Percentiles rank a stretch among this genome's conserved stretches.
Evolutionary conservation across 345 rosid species (phyloP).

Genomic region (Conringia planisiliqua): DNA sequence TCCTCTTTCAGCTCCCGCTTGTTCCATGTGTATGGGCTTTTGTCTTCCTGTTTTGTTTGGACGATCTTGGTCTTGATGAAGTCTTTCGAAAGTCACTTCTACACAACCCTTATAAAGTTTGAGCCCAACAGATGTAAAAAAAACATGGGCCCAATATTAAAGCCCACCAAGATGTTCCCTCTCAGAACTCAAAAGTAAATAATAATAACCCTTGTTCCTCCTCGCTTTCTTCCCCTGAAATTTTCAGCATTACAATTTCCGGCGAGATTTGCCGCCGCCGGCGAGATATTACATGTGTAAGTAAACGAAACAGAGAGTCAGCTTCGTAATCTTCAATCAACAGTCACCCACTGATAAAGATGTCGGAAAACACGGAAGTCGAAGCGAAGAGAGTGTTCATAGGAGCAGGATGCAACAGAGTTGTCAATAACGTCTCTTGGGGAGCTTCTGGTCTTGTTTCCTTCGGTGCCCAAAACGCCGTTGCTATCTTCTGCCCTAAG

Average conservation of each 20-base stretch:
- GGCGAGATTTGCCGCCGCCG: conserved; percentile 12
- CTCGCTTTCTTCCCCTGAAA: neutral
- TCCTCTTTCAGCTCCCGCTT: neutral
- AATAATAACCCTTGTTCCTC: neutral
- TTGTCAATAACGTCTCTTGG: conserved; percentile 90
- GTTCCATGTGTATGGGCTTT: neutral
- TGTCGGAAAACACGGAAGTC: conserved; percentile 28
- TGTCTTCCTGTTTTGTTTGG: neutral
- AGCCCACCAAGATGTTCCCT: neutral
- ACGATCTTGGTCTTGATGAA: neutral
- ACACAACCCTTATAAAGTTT: neutral
- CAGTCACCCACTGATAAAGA: neutral
- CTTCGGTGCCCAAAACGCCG: conserved; percentile 84
- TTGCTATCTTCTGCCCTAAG: conserved; percentile 75
- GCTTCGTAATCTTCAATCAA: neutral
- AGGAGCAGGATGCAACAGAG: conserved; percentile 91
- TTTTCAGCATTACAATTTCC: neutral
- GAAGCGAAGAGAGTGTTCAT: conserved; percentile 62
- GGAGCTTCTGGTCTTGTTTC: conserved; percentile 76
- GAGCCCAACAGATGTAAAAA: no score
- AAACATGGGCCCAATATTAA: neutral
- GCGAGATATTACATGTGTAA: neutral
- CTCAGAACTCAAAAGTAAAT: neutral
- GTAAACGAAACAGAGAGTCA: neutral
- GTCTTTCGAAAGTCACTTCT: neutral